A percentile compares a stretch with the other conserved stretches of the same genome.
Conservation (phyloP, 805 yeast genomes). For the Saccharomyces jurei region DNA sequence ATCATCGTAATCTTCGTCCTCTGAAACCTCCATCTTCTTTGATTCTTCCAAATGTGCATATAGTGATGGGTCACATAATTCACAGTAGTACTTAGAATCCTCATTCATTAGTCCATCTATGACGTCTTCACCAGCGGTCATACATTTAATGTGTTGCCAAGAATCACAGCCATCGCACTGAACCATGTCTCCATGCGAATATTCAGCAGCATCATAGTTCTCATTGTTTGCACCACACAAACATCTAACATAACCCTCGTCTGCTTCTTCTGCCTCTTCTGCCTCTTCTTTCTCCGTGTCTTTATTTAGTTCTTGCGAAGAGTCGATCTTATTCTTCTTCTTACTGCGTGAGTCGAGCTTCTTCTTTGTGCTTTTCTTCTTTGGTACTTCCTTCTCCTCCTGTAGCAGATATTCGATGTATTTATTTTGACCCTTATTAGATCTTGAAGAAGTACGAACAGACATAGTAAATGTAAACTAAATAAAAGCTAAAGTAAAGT, state of each 20-base stretch:
- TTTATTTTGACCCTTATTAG: constrained; percentile 36
- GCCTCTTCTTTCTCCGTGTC: constrained; percentile 14
- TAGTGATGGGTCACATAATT: constrained; percentile 40
- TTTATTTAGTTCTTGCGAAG: constrained; percentile 4
- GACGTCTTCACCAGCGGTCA: constrained; percentile 36
- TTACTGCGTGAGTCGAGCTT: constrained; percentile 8
- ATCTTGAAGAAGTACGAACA: constrained; percentile 37
- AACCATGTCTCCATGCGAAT: constrained; percentile 47
- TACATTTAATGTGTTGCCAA: constrained; percentile 66
- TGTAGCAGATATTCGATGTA: constrained; percentile 22
- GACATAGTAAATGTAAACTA: constrained; percentile 9
- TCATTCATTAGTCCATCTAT: constrained; percentile 22
- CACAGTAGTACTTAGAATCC: constrained; percentile 47
- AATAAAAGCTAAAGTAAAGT: neutral
- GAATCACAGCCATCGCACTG: constrained; percentile 59
- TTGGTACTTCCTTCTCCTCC: constrained; percentile 23
- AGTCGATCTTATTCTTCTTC: constrained; percentile 13
- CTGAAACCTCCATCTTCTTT: constrained; percentile 12
- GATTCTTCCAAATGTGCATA: constrained; percentile 31
- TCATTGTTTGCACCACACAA: constrained; percentile 54
- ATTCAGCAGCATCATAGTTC: constrained; percentile 51
- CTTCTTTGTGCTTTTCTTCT: constrained; percentile 6
- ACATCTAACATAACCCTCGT: constrained; percentile 46
- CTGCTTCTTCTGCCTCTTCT: constrained; percentile 28
- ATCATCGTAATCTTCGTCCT: constrained; percentile 3